These are phyloP conservation scores for Cryphonectria carpinicola DNA, from an alignment of 2,329 filamentous ascomycete genomes.

Conservation along the genomic window DNA sequence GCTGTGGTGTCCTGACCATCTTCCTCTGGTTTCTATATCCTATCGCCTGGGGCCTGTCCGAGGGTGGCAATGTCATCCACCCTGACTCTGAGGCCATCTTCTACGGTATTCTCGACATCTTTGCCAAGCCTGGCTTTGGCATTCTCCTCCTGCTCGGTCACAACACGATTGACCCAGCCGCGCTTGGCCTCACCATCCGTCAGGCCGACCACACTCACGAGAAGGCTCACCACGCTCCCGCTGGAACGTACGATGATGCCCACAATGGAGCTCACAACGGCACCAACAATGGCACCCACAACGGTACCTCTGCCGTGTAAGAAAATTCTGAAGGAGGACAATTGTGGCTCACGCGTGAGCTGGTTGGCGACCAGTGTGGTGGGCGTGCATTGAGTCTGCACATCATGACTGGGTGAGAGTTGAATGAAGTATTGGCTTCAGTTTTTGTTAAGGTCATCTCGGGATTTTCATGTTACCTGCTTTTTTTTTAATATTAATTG, in stretches of 20 bases:
- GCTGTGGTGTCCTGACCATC: conserved; percentile 61
- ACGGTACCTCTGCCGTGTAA: neutral
- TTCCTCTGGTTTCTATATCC: conserved; percentile 69
- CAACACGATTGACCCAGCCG: conserved; percentile 61
- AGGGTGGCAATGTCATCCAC: conserved; percentile 68
- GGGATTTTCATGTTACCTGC: neutral
- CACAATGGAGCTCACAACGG: neutral
- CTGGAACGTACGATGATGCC: neutral
- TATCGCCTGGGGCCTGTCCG: conserved; percentile 64
- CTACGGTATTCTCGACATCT: conserved; percentile 68
- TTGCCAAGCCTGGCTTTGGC: conserved; percentile 68
- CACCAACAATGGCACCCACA: neutral
- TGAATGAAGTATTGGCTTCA: neutral
- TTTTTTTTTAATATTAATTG: neutral
- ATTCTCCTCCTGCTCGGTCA: conserved; percentile 65
- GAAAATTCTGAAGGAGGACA: neutral
- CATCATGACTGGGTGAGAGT: neutral
- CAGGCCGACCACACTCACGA: neutral
- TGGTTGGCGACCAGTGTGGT: neutral
- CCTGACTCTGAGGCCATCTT: conserved; percentile 70
- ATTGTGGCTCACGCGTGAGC: neutral
- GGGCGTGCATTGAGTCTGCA: neutral
- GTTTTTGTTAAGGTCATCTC: neutral
- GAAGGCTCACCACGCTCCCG: neutral
- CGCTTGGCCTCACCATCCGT: conserved; percentile 53